A percentile compares a stretch with the other conserved stretches of the same genome.
These are phyloP conservation scores for Puya raimondii DNA, from an alignment of 176 grass and related monocot genomes.

Conservation along the genomic window DNA sequence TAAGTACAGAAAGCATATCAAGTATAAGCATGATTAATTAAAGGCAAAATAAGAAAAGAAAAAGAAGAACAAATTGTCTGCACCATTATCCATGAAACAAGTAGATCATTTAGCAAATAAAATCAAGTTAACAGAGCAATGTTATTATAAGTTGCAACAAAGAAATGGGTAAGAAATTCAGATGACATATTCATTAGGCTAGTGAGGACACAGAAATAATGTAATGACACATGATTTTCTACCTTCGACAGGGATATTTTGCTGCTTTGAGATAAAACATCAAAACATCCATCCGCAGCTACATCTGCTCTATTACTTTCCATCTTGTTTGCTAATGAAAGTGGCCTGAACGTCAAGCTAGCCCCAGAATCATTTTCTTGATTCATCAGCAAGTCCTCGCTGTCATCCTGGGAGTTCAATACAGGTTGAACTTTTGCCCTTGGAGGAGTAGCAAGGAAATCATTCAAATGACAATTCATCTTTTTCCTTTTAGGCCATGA, in stretches of 20 bases:
- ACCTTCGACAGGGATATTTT: conserved; percentile 26
- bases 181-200: too few species aligned
- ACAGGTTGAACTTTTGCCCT: conserved; percentile 10
- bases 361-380: conserved; percentile 2
- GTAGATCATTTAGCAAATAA: too few species aligned
- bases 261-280: conserved; percentile 17
- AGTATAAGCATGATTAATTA: conserved; percentile 11
- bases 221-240: neutral
- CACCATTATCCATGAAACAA: too few species aligned
- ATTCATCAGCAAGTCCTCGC: conserved; percentile 7
- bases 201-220: conserved; percentile 2
- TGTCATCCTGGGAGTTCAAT: conserved; percentile 10
- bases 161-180: too few species aligned
- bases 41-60: neutral
- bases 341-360: conserved; percentile 14
- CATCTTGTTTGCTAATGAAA: conserved; percentile 25
- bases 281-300: conserved; percentile 18
- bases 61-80: neutral
- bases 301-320: conserved; percentile 5
- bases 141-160: too few species aligned
- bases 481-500: conserved; percentile 23
- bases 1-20: conserved; percentile 17
- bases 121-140: too few species aligned
- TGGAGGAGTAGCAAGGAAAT: conserved; percentile 26
- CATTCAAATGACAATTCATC: conserved; percentile 3